These are phyloP conservation scores for Pilatotrama ljubarskyi DNA, from an alignment of 768 basidiomycete species.

Conservation along the genomic window DNA sequence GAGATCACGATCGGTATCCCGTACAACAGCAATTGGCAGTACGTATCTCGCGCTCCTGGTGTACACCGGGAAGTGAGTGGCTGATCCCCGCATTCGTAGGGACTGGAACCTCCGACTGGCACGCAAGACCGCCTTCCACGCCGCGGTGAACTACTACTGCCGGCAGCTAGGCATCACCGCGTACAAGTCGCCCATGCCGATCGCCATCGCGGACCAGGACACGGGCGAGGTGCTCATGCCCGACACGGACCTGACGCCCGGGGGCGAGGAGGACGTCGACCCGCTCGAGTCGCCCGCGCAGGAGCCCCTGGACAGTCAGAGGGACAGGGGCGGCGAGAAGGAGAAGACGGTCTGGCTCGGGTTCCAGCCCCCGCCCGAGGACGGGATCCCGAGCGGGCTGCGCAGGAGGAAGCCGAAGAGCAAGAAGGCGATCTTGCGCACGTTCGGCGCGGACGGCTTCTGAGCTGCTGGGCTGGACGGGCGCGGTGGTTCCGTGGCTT, in stretches of 20 bases:
- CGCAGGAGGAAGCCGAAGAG: conserved; percentile 31
- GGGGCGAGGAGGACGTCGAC: conserved; percentile 20
- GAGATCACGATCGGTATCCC: conserved; percentile 68
- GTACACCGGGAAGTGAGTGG: neutral
- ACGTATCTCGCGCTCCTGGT: conserved; percentile 22
- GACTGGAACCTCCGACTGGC: conserved; percentile 64
- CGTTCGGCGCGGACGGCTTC: conserved; percentile 26
- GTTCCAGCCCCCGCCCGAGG: conserved; percentile 30
- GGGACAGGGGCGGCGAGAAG: neutral
- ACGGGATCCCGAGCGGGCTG: conserved; percentile 25
- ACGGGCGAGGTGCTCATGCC: conserved; percentile 19
- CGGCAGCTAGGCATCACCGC: conserved; percentile 66
- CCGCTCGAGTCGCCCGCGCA: conserved; percentile 6
- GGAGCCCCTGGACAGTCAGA: neutral
- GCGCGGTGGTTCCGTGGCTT: neutral
- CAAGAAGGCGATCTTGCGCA: conserved; percentile 26
- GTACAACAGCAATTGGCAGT: conserved; percentile 44
- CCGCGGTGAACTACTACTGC: conserved; percentile 73
- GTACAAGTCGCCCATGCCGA: conserved; percentile 59
- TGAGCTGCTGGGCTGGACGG: no score
- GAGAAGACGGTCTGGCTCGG: conserved; percentile 27
- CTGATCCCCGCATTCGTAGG: conserved; percentile 19
- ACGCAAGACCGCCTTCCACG: conserved; percentile 77
- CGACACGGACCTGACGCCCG: conserved; percentile 14
- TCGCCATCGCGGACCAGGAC: conserved; percentile 44